Conservation (phyloP, 2,329 filamentous ascomycete species). For the Allantophomopsis cytisporea region DNA sequence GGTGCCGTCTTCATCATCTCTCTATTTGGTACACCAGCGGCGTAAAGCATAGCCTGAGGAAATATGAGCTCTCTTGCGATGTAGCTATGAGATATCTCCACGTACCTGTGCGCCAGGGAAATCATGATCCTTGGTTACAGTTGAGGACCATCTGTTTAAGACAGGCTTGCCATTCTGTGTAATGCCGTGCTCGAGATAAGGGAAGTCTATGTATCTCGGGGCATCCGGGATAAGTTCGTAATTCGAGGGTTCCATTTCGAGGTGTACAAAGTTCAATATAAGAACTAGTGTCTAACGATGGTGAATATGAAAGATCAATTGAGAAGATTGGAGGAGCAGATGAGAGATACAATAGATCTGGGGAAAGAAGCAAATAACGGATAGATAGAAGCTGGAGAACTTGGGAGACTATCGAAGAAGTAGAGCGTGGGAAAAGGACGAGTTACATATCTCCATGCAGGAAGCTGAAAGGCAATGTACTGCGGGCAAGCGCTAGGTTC, state of each 20-base stretch:
- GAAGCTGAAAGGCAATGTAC: too few species aligned
- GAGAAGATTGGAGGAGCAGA: too few species aligned
- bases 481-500: too few species aligned
- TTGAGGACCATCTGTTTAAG: constrained; percentile 78
- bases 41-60: constrained; percentile 80
- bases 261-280: background rate
- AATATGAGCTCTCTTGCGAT: background rate
- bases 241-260: constrained; percentile 11
- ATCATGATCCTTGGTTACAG: constrained; percentile 73
- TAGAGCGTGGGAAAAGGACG: too few species aligned
- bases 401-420: too few species aligned
- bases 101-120: constrained; percentile 80
- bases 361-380: too few species aligned
- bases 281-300: too few species aligned
- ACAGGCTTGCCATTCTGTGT: constrained; percentile 40
- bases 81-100: background rate
- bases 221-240: constrained; percentile 9
- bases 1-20: constrained; percentile 82
- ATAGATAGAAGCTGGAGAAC: too few species aligned
- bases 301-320: too few species aligned
- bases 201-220: constrained; percentile 17
- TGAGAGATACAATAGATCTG: too few species aligned
- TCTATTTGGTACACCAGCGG: constrained; percentile 71
- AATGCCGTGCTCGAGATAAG: constrained; percentile 13
- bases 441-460: too few species aligned